Base-by-base conservation (phyloP, 305 asterid species). In the Fraxinus velutina region DNA sequence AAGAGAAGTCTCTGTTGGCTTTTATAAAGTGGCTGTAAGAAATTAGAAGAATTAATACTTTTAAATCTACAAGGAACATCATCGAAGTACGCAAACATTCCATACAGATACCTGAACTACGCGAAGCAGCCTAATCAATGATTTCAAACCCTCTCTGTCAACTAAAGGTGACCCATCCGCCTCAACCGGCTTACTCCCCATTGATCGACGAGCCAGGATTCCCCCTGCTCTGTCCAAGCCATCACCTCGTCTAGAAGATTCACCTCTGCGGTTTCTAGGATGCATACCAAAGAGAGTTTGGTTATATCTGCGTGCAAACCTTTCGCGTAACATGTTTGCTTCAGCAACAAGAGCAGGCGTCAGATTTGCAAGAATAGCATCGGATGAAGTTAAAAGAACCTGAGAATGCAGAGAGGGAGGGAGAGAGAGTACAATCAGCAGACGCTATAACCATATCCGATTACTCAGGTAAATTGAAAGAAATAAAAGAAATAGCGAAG, bases 321-420 rank as follows among this genome's bases (percentile, higher is more conserved):
- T 89, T 88, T 95, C 99, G 1, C 99, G 98, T 84, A 95, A 86
- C 96, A 95, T 90, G 85, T 93, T 92, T 39, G 99, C 99, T 86
- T 95, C 99, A 62, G 97, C 99, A 86, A 95, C 97, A 80, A 95
- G 98, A 75, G 99, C 98, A 85, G 99, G 99, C 12, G 99, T 93
- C 86, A 95, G 82, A 85, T 94, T 95, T 34, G 97, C 93, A 89
- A 95, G 99, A 86, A 95, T 88, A 73, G 97, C 98, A 84, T 95
- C 99, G 3, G 99, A 93, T 57, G 99, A 95, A 75, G 99, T 95
- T 88, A 95, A 89, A 84, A 95, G 99, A 83, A 95, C 99, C 99
- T 94, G 87, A 22, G 5, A 75, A 82, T 42, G 22, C 52, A 79
- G 19, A 24, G 27, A 24, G 27, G 27, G 27, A n/a, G 62, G 21